A percentile compares a stretch with the other conserved stretches of the same genome.
Conservation (phyloP, 805 yeast genomes). For the Zygoascus tannicola region DNA sequence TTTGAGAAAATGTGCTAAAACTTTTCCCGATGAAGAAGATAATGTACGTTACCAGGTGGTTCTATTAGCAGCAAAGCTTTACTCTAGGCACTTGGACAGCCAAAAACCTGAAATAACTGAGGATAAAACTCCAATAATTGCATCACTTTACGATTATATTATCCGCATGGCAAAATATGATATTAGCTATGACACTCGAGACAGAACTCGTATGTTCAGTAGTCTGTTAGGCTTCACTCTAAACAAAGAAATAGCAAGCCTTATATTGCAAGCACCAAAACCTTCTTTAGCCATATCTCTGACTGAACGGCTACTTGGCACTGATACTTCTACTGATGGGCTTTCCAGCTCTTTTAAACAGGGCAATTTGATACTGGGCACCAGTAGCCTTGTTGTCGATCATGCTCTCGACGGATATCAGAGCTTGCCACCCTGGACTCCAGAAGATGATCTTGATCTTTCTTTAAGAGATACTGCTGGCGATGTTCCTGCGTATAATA, state of each 20-base stretch:
- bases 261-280: slow-evolving; percentile 70
- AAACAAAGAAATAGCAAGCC: slow-evolving; percentile 52
- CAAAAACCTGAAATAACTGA: slow-evolving; percentile 25
- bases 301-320: slow-evolving; percentile 10
- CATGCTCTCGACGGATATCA: slow-evolving; percentile 26
- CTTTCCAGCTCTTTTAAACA: slow-evolving; percentile 4
- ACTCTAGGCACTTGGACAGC: slow-evolving; percentile 44
- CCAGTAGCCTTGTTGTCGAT: slow-evolving; percentile 25
- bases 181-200: slow-evolving; percentile 65
- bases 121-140: slow-evolving; percentile 22
- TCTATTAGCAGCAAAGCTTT: slow-evolving; percentile 62
- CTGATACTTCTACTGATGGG: neutral
- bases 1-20: slow-evolving; percentile 46
- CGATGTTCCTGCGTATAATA: neutral
- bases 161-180: slow-evolving; percentile 67
- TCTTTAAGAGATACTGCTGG: slow-evolving; percentile 29
- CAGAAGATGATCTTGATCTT: slow-evolving; percentile 21
- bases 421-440: slow-evolving; percentile 39
- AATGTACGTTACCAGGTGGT: slow-evolving; percentile 63
- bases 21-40: slow-evolving; percentile 42
- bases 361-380: slow-evolving; percentile 23
- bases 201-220: slow-evolving; percentile 66
- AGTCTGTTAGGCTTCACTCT: slow-evolving; percentile 47
- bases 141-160: slow-evolving; percentile 50
- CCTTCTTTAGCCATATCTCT: slow-evolving; percentile 40